Evolutionary conservation across 306 rosid species (phyloP).

Genomic region (Quercus alba): DNA sequence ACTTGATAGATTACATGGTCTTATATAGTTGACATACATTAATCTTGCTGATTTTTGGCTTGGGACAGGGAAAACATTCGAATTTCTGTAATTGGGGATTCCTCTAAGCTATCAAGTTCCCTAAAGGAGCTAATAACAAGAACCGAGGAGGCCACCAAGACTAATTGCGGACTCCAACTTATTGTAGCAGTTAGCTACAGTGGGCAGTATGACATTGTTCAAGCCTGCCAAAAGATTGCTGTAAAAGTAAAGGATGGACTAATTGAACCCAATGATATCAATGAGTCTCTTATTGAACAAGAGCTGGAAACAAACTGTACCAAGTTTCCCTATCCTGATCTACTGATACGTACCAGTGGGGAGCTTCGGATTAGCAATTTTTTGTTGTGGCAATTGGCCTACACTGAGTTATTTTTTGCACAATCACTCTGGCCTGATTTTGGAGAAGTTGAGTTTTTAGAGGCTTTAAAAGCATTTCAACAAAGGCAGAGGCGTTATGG

Average conservation of each 20-base stretch:
- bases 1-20: too few relatives aligned
- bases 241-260: slow-evolving; percentile 46
- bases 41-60: background rate
- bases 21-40: too few relatives aligned
- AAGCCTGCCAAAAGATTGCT: slow-evolving; percentile 63
- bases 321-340: slow-evolving; percentile 61
- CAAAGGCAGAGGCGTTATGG: slow-evolving; percentile 65
- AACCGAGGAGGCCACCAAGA: slow-evolving; percentile 46
- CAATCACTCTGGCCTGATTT: slow-evolving; percentile 71
- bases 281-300: slow-evolving; percentile 49
- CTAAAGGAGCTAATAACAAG: slow-evolving; percentile 28
- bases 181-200: slow-evolving; percentile 68
- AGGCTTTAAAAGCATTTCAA: slow-evolving; percentile 68
- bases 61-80: slow-evolving; percentile 46
- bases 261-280: slow-evolving; percentile 43
- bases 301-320: slow-evolving; percentile 72
- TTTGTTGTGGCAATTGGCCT: slow-evolving; percentile 79
- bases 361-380: slow-evolving; percentile 79
- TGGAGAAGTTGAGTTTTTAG: slow-evolving; percentile 49
- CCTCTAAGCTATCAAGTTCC: slow-evolving; percentile 44
- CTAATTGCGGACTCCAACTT: slow-evolving; percentile 44
- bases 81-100: slow-evolving; percentile 68
- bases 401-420: slow-evolving; percentile 58
- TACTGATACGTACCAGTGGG: slow-evolving; percentile 72
- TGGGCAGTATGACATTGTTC: slow-evolving; percentile 70